phyloP scores from a whole-genome alignment of 2,329 filamentous ascomycete species.

The Blastomyces emzantsi region DNA sequence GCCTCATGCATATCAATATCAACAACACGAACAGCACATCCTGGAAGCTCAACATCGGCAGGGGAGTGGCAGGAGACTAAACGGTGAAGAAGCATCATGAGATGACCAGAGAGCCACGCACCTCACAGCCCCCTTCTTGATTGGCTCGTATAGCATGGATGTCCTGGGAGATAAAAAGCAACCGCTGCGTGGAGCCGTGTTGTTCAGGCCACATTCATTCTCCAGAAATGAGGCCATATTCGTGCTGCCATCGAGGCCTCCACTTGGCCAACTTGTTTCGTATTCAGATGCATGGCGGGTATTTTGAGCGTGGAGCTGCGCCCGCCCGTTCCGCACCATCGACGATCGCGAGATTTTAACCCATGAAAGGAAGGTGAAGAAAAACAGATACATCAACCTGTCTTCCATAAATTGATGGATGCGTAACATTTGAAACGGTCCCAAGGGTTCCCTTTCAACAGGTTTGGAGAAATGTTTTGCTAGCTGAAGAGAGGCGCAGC shows the following conservation, averaged over 20 bases:
- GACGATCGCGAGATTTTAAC: no score
- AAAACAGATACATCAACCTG: background rate
- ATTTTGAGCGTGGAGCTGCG: no score
- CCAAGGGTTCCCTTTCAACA: background rate
- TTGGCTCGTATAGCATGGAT: conserved; percentile 2
- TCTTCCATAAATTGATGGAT: background rate
- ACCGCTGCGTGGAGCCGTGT: background rate
- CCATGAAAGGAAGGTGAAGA: no score
- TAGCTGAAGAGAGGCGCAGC: no score
- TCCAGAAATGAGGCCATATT: background rate
- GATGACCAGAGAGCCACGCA: background rate
- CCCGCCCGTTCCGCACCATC: no score
- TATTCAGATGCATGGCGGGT: no score
- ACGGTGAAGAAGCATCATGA: background rate
- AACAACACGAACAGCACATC: background rate
- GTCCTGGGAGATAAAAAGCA: background rate
- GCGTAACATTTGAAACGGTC: background rate
- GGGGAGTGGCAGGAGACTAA: background rate
- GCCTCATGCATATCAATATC: no score
- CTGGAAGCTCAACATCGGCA: background rate
- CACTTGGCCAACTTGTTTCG: background rate
- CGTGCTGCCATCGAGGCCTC: background rate
- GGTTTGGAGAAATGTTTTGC: background rate
- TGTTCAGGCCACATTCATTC: background rate
- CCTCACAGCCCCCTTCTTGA: background rate